Evolutionary conservation across 2,329 filamentous ascomycete genomes (phyloP).

Genomic region (Orbilia ellipsospora): DNA sequence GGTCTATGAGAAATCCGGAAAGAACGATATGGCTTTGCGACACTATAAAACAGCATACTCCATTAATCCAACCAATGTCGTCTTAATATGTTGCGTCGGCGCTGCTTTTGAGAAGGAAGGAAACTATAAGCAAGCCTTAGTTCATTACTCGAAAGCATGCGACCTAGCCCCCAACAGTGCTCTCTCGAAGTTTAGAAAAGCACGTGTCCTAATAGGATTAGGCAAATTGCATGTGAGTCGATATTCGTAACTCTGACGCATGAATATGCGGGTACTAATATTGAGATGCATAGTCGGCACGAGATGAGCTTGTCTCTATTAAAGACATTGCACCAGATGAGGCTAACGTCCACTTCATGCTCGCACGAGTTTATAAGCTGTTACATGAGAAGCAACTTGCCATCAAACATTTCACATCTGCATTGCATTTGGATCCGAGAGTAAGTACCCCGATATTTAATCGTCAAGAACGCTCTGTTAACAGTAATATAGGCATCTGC

Average conservation of each 20-base stretch:
- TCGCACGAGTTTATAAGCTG: conserved; percentile 83
- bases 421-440: conserved; percentile 95
- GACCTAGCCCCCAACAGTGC: conserved; percentile 83
- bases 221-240: conserved; percentile 65
- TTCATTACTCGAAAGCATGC: conserved; percentile 83
- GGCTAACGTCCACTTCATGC: conserved; percentile 92
- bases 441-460: conserved; percentile 66
- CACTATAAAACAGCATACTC: conserved; percentile 88
- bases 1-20: conserved; percentile 90
- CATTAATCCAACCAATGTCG: conserved; percentile 94
- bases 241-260: background rate
- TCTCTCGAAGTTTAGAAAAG: conserved; percentile 91
- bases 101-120: conserved; percentile 89
- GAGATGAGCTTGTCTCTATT: conserved; percentile 84
- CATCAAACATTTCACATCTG: conserved; percentile 94
- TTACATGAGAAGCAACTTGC: conserved; percentile 79
- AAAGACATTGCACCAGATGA: conserved; percentile 94
- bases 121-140: conserved; percentile 79
- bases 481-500: conserved; percentile 76
- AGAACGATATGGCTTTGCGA: conserved; percentile 87
- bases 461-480: conserved; percentile 21
- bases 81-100: conserved; percentile 92
- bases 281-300: conserved; percentile 71
- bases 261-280: background rate
- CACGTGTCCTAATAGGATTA: conserved; percentile 82